Conservation (phyloP, 495 filamentous ascomycete species). For the Rostrohypoxylon terebratum region DNA sequence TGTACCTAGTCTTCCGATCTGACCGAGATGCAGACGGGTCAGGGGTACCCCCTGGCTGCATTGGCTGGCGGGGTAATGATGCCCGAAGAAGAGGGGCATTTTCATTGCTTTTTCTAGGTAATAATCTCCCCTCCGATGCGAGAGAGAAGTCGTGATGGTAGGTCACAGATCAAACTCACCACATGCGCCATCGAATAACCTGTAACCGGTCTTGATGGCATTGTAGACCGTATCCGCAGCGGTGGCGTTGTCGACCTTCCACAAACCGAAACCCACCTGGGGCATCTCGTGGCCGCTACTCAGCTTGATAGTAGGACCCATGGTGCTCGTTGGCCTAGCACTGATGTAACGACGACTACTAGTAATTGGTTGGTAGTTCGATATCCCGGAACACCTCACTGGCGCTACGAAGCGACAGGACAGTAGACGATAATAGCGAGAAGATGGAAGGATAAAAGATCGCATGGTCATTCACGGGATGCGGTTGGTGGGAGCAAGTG, state of each 20-base stretch:
- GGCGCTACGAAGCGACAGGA: conserved; percentile 27
- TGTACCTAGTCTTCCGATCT: conserved; percentile 26
- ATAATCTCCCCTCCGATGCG: conserved; percentile 18
- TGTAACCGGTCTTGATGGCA: conserved; percentile 89
- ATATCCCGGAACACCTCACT: conserved; percentile 20
- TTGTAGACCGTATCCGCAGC: conserved; percentile 86
- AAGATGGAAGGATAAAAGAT: conserved; percentile 32
- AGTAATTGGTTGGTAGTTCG: conserved; percentile 13
- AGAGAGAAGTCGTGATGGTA: background rate
- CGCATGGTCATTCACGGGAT: conserved; percentile 33
- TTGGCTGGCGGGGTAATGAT: conserved; percentile 46
- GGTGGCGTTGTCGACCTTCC: conserved; percentile 86
- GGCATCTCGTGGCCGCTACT: conserved; percentile 88
- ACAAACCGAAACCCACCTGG: conserved; percentile 83
- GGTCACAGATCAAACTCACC: conserved; percentile 63
- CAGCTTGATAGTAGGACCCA: conserved; percentile 76
- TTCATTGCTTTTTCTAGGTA: conserved; percentile 33
- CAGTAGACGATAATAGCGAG: conserved; percentile 32
- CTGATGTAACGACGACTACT: conserved; percentile 27
- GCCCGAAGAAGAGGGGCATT: conserved; percentile 44
- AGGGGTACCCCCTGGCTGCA: conserved; percentile 38
- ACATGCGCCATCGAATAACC: conserved; percentile 87
- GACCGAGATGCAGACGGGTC: background rate
- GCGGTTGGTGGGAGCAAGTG: conserved; percentile 26
- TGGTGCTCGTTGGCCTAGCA: conserved; percentile 41